Conservation (phyloP, 2,329 filamentous ascomycete genomes). For the Beauveria sp. region DNA sequence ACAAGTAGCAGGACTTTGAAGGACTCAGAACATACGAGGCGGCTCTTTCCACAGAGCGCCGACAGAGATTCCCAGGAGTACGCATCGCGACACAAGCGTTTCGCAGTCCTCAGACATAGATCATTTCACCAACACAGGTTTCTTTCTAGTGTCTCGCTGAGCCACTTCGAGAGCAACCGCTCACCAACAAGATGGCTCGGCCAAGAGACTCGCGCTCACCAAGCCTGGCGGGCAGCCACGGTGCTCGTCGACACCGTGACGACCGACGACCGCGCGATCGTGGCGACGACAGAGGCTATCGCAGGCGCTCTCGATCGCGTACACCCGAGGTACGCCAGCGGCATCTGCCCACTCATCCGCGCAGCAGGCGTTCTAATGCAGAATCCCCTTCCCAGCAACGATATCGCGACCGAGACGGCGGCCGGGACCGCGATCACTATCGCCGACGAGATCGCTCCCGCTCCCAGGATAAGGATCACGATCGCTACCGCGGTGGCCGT, state of each 20-base stretch:
- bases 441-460: slow-evolving; percentile 59
- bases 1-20: background rate
- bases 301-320: slow-evolving; percentile 53
- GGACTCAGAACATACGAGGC: background rate
- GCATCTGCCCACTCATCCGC: background rate
- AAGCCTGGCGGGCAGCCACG: slow-evolving; percentile 84
- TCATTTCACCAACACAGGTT: slow-evolving; percentile 9
- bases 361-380: slow-evolving; percentile 30
- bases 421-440: slow-evolving; percentile 46
- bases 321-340: slow-evolving; percentile 52
- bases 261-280: slow-evolving; percentile 48
- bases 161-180: background rate
- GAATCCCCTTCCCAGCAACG: slow-evolving; percentile 40
- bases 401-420: slow-evolving; percentile 46
- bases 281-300: slow-evolving; percentile 41
- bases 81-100: slow-evolving; percentile 9
- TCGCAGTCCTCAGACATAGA: slow-evolving; percentile 8
- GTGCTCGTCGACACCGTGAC: slow-evolving; percentile 59
- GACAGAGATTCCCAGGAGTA: slow-evolving; percentile 7
- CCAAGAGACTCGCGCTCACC: slow-evolving; percentile 73
- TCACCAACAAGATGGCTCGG: slow-evolving; percentile 44
- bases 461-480: slow-evolving; percentile 56
- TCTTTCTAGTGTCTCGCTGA: slow-evolving; percentile 9
- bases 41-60: background rate
- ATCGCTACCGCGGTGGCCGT: slow-evolving; percentile 54